These are phyloP conservation scores for Trichoderma lentiforme DNA, from an alignment of 2,329 filamentous ascomycete genomes.

Conservation along the genomic window DNA sequence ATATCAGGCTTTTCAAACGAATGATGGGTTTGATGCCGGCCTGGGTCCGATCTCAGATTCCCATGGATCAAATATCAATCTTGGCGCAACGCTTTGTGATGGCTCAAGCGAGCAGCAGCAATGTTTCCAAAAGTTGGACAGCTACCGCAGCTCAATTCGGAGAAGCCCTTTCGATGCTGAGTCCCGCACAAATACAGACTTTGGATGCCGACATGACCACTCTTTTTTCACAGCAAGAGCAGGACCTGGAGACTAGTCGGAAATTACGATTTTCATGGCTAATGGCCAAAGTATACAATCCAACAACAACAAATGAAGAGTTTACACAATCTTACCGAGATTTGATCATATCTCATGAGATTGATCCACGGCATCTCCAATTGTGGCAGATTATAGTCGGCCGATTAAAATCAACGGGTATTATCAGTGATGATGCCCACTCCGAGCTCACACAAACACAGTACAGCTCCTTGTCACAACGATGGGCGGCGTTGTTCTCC, in stretches of 20 bases:
- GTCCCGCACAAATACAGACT: constrained; percentile 8
- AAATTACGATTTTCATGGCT: constrained; percentile 26
- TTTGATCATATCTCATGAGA: background rate
- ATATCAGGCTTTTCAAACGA: constrained; percentile 22
- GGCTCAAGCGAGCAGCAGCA: constrained; percentile 23
- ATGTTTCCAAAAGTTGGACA: constrained; percentile 21
- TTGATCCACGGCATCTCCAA: constrained; percentile 19
- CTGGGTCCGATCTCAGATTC: constrained; percentile 18
- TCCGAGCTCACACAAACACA: constrained; percentile 15
- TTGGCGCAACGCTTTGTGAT: constrained; percentile 20
- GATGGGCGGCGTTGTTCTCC: constrained; percentile 23
- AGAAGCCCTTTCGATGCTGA: constrained; percentile 19
- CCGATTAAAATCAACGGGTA: constrained; percentile 16
- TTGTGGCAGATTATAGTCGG: constrained; percentile 25
- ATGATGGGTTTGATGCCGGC: constrained; percentile 23
- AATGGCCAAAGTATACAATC: constrained; percentile 22
- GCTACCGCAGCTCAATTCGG: constrained; percentile 21
- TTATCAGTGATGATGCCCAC: constrained; percentile 3
- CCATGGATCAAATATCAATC: constrained; percentile 14
- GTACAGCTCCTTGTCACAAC: constrained; percentile 20
- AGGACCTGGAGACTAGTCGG: background rate
- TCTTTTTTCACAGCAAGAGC: constrained; percentile 19
- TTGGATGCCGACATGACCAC: constrained; percentile 18
- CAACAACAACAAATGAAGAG: constrained; percentile 14
- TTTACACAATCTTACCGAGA: constrained; percentile 19